Evolutionary conservation across 192 early-diverging fungal genomes (phyloP), one percentile per base, ranked within the genome.

Genomic region (Geranomyces variabilis): DNA sequence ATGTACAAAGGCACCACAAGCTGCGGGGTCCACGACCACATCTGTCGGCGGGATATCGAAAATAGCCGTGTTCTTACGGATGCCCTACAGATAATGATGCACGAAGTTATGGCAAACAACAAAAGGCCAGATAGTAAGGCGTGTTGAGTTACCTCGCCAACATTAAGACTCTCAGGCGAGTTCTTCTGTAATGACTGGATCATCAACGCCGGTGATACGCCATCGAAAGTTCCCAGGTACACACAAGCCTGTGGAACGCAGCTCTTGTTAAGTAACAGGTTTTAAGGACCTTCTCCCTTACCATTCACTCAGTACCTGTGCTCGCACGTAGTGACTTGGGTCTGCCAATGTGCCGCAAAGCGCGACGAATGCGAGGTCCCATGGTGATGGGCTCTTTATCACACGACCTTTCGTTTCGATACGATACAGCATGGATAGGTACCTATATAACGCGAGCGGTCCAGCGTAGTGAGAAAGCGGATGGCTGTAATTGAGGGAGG

Each of bases 1-100:
- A 75, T 96, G 95, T 15, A 99, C 89, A 86, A 99, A 99, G 0
- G 93, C 93, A 8, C 97, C 97, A 67, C 88, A 94, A 2, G 92
- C 91, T 22, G 67, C 51, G 8, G 65, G 21, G 29, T 70, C 67
- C 8, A 66, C 24, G 36, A 41, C 36, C 36, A 41, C 36, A 41
- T 41, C 36, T 41, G 36, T 41, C 10, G 36, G 36, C 36, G 36
- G 36, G 36, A 41, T 44, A 41, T 33, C 22, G 45, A 53, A 19
- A 14, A 10, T 19, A 41, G 14, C 22, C 14, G 13, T 41, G 13
- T 15, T 28, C 26, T 70, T 61, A 19, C 15, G n/a, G 5, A 7
- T 44, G 19, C 34, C 19, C 28, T 56, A 59, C 44, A 22, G 34
- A 14, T 51, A 33, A 47, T 33, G 41, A 17, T 21, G 29, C n/a